These are phyloP conservation scores for Paramecium biaurelia DNA, from an alignment of 73 alveolate species.

Conservation along the genomic window DNA sequence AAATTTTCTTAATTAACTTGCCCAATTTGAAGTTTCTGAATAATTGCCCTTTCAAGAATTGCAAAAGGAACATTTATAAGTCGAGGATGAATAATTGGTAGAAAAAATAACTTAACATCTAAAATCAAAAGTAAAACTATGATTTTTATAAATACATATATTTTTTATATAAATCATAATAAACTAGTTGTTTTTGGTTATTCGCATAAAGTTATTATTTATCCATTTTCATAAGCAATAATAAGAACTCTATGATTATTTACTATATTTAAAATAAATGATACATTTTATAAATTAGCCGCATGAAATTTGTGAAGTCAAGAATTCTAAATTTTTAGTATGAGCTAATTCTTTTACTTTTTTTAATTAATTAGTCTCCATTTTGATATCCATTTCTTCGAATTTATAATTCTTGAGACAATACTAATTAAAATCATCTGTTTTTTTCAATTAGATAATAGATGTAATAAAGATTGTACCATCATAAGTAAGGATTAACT, in stretches of 20 bases:
- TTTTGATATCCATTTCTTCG: background rate
- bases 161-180: background rate
- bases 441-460: background rate
- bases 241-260: background rate
- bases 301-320: background rate
- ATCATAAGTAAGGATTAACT: background rate
- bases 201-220: background rate
- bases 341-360: background rate
- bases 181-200: background rate
- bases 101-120: conserved; percentile 8
- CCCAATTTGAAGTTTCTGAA: conserved; percentile 3
- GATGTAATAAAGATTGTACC: background rate
- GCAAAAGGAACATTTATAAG: background rate
- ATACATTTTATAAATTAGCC: background rate
- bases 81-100: background rate
- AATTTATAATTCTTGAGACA: background rate
- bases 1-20: conserved; percentile 33
- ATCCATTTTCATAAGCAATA: conserved; percentile 3
- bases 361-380: background rate
- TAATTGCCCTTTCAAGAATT: background rate
- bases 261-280: background rate
- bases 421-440: background rate
- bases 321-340: background rate
- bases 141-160: background rate
- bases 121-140: background rate